A percentile compares a stretch with the other conserved stretches of the same genome.
Conservation (phyloP, 257 asterid species). For the Solanum virginianum region DNA sequence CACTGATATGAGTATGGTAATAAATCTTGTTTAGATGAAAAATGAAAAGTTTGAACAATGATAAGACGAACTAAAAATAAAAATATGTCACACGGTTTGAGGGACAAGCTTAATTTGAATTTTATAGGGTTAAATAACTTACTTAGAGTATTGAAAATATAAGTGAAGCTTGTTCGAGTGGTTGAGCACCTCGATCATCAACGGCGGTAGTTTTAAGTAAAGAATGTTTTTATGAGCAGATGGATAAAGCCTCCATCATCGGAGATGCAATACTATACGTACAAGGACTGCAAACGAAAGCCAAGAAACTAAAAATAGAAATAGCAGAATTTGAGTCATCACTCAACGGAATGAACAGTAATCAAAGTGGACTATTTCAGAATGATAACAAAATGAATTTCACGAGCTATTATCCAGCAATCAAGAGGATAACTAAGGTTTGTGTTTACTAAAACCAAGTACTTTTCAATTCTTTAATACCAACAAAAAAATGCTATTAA, state of each 20-base stretch:
- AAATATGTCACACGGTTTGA: not conserved
- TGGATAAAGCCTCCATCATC: slow-evolving; percentile 83
- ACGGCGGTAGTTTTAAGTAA: not conserved
- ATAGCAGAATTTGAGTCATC: slow-evolving; percentile 36
- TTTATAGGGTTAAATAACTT: not conserved
- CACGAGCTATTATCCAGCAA: slow-evolving; percentile 9
- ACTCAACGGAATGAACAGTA: not conserved
- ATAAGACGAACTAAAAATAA: not conserved
- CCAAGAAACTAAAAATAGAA: slow-evolving; percentile 45
- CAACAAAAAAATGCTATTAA: not conserved
- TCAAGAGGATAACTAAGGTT: slow-evolving; percentile 54
- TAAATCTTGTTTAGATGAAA: not conserved
- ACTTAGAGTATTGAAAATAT: too few relatives aligned
- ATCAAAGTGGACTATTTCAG: slow-evolving; percentile 6
- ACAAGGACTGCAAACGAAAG: slow-evolving; percentile 54
- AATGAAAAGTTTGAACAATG: not conserved
- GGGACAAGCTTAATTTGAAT: not conserved
- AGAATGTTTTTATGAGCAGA: slow-evolving; percentile 11
- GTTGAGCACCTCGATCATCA: too few relatives aligned
- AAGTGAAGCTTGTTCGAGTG: too few relatives aligned
- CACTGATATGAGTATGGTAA: too few relatives aligned
- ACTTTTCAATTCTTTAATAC: not conserved
- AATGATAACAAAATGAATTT: slow-evolving; percentile 2
- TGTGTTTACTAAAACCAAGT: not conserved
- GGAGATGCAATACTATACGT: slow-evolving; percentile 64